Base-by-base conservation (phyloP, 371 early-diverging fungal genomes). In the Cokeromyces recurvatus region DNA sequence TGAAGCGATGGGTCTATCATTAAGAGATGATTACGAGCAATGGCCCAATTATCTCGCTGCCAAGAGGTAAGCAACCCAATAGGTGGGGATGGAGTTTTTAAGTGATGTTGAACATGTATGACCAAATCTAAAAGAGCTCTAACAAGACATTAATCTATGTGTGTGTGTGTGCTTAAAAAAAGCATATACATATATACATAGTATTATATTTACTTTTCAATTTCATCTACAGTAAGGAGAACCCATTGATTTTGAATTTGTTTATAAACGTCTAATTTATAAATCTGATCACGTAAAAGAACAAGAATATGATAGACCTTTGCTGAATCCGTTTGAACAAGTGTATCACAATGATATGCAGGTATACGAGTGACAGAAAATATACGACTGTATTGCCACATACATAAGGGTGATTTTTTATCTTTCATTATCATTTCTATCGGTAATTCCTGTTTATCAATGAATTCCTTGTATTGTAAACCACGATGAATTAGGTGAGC, bases 331-430 rank as follows among this genome's bases (percentile, higher is more conserved):
- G 59, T 42, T 41, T 68, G 61, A 43, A 77, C 64, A 2, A 87
- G 51, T 11, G 69, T 67, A 54, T 90, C 90, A 38, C 85, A 82
- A 41, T 79, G 81, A 32, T 59, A 67, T 20, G 82, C 73, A 9
- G 97, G 93, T 5, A 94, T 67, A 15, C 97, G 82, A 4, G 89
- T 86, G 22, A 87, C 74, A 3, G 87, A 87, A 64, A 91, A 88
- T 25, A 84, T 59, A 23, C 80, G 72, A 24, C 71, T 76, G 64
- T 92, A 93, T 60, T 97, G 95, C 73, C 84, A 64, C 92, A 94
- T 94, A 61, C 91, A 90, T 32, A 78, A 67, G 4, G 83, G 68
- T 11, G n/a, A n/a, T n/a, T n/a, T n/a, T n/a, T 70, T 51, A 3
- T 64, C 52, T 9, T 70, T 71, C 29, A 62, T 68, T 17, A 77